Evolutionary conservation across 2,329 filamentous ascomycete genomes (phyloP), one percentile per base, ranked within the genome.

Genomic region (Fusarium kyushuense): DNA sequence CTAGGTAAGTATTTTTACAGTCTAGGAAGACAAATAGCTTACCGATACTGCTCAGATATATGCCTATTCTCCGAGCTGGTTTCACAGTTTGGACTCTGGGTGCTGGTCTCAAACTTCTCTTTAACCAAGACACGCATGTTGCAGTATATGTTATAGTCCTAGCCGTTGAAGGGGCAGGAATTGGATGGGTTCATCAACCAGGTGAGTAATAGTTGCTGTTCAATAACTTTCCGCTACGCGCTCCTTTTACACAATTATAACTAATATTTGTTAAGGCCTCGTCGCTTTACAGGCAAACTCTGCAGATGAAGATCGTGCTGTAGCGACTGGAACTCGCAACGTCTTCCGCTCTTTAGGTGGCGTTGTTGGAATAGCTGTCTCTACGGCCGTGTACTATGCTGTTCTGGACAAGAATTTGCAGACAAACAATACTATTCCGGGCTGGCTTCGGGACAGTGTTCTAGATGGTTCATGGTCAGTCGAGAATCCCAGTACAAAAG

Each of bases 251-350:
- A n/a, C n/a, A n/a, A n/a, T n/a, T n/a, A n/a, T n/a, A n/a, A 16
- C 16, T 25, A 17, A 55, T 9, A 19, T 0, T 0, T 0, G 2
- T 4, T 0, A 0, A 58, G 40, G 56, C 0, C 56, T 58, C 1
- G 56, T 58, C 5, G 56, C 56, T 0, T 13, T 58, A 4, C 56
- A 58, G 10, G 56, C 56, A 12, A 58, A 58, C 21, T 47, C 53
- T 11, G 53, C 41, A 6, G 33, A 58, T 1, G 12, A 58, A 17
- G 56, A 58, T 0, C 41, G 56, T 8, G 56, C 53, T 4, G 56
- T 58, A 2, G 56, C 53, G 3, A 58, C 56, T 0, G 56, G 56
- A 14, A 58, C 56, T 3, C 53, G 56, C 9, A 58, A 58, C 5
- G 56, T 58, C 5, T 58, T 58, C 29, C 56, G 56, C 1, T 48